A percentile compares a stretch with the other conserved stretches of the same genome.
These are phyloP conservation scores for Achlya hypogyna DNA, from an alignment of 352 stramenopile species.

Conservation along the genomic window DNA sequence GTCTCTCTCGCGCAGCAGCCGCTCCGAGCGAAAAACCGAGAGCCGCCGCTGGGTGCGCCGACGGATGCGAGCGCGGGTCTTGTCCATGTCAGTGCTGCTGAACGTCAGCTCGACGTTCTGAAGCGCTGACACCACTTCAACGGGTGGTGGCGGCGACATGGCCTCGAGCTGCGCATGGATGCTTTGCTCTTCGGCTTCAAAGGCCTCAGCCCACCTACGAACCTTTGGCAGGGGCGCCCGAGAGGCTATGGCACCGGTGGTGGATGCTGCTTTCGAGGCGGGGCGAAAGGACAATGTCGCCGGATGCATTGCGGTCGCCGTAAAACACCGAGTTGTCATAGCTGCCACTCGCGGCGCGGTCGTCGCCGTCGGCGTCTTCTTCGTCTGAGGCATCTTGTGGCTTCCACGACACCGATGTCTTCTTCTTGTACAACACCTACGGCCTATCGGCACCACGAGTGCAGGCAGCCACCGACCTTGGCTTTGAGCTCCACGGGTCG, in stretches of 20 bases:
- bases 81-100: neutral
- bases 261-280: constrained; percentile 3
- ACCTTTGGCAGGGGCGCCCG: neutral
- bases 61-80: neutral
- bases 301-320: neutral
- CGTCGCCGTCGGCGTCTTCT: neutral
- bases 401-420: neutral
- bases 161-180: neutral
- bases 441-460: neutral
- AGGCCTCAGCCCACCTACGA: neutral
- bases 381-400: constrained; percentile 15
- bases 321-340: neutral
- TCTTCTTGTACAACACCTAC: constrained; percentile 16
- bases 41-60: neutral
- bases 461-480: neutral
- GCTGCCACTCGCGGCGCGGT: neutral
- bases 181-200: neutral
- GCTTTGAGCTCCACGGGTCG: constrained; percentile 12
- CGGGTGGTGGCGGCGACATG: neutral
- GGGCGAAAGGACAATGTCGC: constrained; percentile 6
- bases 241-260: neutral
- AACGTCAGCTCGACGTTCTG: neutral
- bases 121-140: neutral
- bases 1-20: neutral
- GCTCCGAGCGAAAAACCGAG: constrained; percentile 4